Evolutionary conservation across 345 rosid genomes (phyloP).

Genomic region (Eucalyptus sp.): DNA sequence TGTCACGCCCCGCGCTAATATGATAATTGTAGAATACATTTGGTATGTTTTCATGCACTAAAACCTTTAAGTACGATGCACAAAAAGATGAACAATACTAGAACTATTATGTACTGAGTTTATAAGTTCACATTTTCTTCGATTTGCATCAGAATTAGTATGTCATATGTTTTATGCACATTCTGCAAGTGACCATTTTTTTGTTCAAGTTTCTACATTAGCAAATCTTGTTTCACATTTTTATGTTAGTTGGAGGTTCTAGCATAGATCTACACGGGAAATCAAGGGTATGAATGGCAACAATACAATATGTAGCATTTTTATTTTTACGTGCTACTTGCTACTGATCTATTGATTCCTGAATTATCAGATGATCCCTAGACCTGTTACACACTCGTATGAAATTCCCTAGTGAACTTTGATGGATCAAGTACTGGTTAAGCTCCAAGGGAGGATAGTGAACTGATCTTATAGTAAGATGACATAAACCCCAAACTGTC

Average conservation of each 20-base stretch:
- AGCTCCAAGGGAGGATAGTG: conserved; percentile 90
- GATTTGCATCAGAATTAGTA: too few species aligned
- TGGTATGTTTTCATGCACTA: conserved; percentile 26
- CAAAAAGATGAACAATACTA: background rate
- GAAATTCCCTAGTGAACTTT: conserved; percentile 91
- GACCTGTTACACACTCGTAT: conserved; percentile 74
- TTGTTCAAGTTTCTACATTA: too few species aligned
- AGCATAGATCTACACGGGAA: conserved; percentile 81
- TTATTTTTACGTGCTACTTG: background rate
- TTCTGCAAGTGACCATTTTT: too few species aligned
- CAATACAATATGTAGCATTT: background rate
- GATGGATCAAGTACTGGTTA: conserved; percentile 96
- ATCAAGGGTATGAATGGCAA: conserved; percentile 53
- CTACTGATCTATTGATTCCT: background rate
- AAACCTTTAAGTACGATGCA: background rate
- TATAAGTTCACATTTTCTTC: too few species aligned
- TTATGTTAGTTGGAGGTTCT: background rate
- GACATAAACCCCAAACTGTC: background rate
- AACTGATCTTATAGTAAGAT: conserved; percentile 88
- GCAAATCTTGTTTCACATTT: too few species aligned
- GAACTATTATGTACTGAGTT: too few species aligned
- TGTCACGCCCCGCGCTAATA: conserved; percentile 57
- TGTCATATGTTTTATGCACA: too few species aligned
- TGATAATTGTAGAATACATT: conserved; percentile 82
- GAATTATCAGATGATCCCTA: conserved; percentile 43